These are phyloP conservation scores for Globisporangium cylindrosporum DNA, from an alignment of 352 stramenopile genomes.

Conservation along the genomic window DNA sequence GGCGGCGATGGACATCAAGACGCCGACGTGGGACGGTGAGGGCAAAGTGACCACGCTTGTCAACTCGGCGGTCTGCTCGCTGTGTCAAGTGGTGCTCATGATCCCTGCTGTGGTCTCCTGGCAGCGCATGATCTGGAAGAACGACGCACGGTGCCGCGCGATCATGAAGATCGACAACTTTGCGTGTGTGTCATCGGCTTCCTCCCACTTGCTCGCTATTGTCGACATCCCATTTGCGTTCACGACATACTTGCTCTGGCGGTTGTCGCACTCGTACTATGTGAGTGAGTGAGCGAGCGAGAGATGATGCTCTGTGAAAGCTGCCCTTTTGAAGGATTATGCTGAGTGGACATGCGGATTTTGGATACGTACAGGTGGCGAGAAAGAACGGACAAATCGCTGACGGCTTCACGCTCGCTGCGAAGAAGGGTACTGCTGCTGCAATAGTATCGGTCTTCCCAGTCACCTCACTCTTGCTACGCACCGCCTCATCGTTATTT, in stretches of 20 bases:
- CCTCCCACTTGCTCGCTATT: conserved; percentile 37
- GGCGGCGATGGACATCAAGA: conserved; percentile 52
- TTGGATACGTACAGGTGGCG: conserved; percentile 26
- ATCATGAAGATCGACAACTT: conserved; percentile 53
- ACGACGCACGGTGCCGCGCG: conserved; percentile 42
- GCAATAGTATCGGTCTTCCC: not conserved
- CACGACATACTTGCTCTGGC: conserved; percentile 55
- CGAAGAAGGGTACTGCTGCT: conserved; percentile 46
- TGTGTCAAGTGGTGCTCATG: conserved; percentile 40
- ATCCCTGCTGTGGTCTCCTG: conserved; percentile 55
- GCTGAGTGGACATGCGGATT: not conserved
- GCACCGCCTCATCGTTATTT: not conserved
- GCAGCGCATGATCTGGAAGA: conserved; percentile 48
- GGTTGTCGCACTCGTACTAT: conserved; percentile 55
- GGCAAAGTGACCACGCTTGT: conserved; percentile 59
- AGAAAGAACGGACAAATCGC: conserved; percentile 41
- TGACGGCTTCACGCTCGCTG: conserved; percentile 69
- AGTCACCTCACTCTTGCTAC: not conserved
- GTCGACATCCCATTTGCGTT: conserved; percentile 40
- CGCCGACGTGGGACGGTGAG: conserved; percentile 71
- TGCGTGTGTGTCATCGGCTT: conserved; percentile 44
- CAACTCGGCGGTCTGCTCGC: conserved; percentile 45
- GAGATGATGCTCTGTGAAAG: not conserved
- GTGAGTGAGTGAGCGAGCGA: conserved; percentile 38
- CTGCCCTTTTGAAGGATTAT: not conserved